Base-by-base conservation (phyloP, 2,329 filamentous ascomycete genomes). In the Pestalotiopsis sp. region DNA sequence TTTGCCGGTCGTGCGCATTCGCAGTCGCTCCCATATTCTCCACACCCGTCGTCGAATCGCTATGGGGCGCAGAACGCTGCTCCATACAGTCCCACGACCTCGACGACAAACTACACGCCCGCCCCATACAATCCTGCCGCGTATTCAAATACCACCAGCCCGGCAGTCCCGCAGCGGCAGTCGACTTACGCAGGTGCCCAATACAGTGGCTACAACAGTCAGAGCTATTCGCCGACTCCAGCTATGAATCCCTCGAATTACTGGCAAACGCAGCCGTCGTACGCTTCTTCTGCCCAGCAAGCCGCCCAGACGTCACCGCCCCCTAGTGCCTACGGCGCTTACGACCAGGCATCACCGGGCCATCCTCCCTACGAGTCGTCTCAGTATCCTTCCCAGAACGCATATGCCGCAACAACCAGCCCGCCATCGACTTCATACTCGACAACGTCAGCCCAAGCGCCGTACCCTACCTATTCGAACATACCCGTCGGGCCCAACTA, bases 61-160 rank as follows among this genome's bases (percentile, higher is more conserved):
- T 68, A 70, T 57, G 52, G 67, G 36, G 62, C 69, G 23, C 69
- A 68, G 39, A 70, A 64, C 57, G 60, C 67, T 27, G 67, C 74
- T 69, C 74, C 76, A 23, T 77, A 77, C 58, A 77, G 76, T 65
- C 75, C 81, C 86, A 74, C 81, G 72, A 45, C 74, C 6, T 65
- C 74, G 4, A 64, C 75, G 25, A 77, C 82, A 45, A 82, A 72
- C 77, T 88, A 87, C 74, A 82, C 85, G 27, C 86, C 86, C 45
- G 82, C 83, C 69, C 79, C 85, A 45, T 90, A 90, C 77, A 89
- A 90, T 73, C 88, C 88, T 31, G 87, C 87, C 57, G 87, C 87
- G 63, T 90, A 90, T 78, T 86, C 86, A 66, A 81, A 77, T 71
- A 80, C 76, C 23, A 45, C 84, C 31, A 77, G 76, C 36, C 74